phyloP scores from a whole-genome alignment of 108 stramenopile species.

The Fistulifera pelliculosa region DNA sequence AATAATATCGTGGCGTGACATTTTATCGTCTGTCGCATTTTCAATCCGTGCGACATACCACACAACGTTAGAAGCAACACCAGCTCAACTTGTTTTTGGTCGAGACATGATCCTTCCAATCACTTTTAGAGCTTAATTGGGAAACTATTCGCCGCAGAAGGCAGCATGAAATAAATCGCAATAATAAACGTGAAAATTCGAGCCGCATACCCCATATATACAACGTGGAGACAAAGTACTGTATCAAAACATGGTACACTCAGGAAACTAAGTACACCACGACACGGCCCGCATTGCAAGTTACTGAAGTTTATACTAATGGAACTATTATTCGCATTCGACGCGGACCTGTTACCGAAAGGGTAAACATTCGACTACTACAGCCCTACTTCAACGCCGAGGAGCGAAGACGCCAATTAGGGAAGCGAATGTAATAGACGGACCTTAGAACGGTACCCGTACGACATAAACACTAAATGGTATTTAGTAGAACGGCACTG shows the following conservation, averaged over 20 bases:
- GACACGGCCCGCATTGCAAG: slow-evolving; percentile 10
- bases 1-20: slow-evolving; percentile 1
- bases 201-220: slow-evolving; percentile 12
- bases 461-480: too few relatives aligned
- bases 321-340: slow-evolving; percentile 26
- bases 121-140: slow-evolving; percentile 26
- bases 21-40: slow-evolving; percentile 18
- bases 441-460: too few relatives aligned
- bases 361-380: slow-evolving; percentile 20
- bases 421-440: slow-evolving; percentile 7
- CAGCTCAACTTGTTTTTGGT: slow-evolving; percentile 24
- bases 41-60: slow-evolving; percentile 25
- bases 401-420: neutral
- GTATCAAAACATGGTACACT: slow-evolving; percentile 5
- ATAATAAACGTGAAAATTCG: slow-evolving; percentile 18
- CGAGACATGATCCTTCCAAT: slow-evolving; percentile 33
- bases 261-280: neutral
- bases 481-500: too few relatives aligned
- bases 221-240: slow-evolving; percentile 16
- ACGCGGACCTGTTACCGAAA: slow-evolving; percentile 11
- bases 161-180: slow-evolving; percentile 3
- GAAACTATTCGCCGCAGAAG: slow-evolving; percentile 11
- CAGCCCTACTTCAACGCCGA: slow-evolving; percentile 14
- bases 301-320: slow-evolving; percentile 18
- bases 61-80: slow-evolving; percentile 16